Evolutionary conservation across 2,329 filamentous ascomycete species (phyloP).

Genomic region (Exophiala spinifera): DNA sequence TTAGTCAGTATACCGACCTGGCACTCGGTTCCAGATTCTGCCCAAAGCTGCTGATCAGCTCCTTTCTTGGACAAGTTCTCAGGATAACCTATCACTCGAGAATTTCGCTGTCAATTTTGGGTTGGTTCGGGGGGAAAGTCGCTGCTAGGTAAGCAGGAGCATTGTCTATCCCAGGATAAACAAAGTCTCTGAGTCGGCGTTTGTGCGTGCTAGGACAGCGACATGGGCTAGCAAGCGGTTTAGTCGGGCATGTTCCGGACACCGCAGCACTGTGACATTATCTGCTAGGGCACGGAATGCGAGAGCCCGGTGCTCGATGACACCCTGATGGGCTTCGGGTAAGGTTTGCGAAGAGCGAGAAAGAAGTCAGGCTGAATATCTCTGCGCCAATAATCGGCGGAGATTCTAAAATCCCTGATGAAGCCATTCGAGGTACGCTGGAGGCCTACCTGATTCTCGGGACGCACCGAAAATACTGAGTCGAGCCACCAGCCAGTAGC

Average conservation of each 20-base stretch:
- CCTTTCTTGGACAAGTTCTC: conserved; percentile 17
- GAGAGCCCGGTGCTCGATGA: conserved; percentile 14
- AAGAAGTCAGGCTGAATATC: too few relatives aligned
- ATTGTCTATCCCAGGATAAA: conserved; percentile 22
- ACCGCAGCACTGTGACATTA: conserved; percentile 8
- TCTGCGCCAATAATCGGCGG: too few relatives aligned
- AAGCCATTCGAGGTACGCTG: too few relatives aligned
- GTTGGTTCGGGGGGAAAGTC: not conserved
- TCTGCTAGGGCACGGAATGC: conserved; percentile 17
- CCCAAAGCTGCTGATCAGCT: conserved; percentile 23
- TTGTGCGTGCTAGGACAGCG: conserved; percentile 30
- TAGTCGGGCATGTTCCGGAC: conserved; percentile 7
- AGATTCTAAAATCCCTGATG: too few relatives aligned
- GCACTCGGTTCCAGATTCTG: conserved; percentile 29
- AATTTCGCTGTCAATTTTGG: conserved; percentile 4
- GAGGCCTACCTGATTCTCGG: too few relatives aligned
- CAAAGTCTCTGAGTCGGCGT: conserved; percentile 26
- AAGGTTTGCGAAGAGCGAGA: too few relatives aligned
- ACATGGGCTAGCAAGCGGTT: conserved; percentile 24
- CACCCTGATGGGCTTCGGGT: too few relatives aligned
- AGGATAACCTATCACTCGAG: conserved; percentile 20
- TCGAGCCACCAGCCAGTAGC: too few relatives aligned
- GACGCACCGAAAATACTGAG: too few relatives aligned
- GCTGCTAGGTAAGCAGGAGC: conserved; percentile 9
- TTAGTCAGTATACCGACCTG: conserved; percentile 22